phyloP scores from a whole-genome alignment of 2,329 filamentous ascomycete genomes.

The Sclerotinia nivalis region DNA sequence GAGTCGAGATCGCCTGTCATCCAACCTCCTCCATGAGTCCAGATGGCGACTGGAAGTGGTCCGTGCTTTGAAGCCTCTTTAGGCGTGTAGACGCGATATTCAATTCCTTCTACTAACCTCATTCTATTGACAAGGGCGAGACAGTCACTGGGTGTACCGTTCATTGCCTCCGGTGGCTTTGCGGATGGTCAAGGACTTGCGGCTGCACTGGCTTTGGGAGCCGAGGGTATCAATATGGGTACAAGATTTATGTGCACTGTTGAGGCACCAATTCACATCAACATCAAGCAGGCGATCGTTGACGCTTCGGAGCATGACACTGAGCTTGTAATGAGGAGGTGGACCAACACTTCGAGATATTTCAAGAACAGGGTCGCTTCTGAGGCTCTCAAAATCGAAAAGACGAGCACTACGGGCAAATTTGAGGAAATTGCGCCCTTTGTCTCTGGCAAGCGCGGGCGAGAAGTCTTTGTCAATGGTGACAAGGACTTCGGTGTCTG shows the following conservation, averaged over 20 bases:
- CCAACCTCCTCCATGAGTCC: too few relatives aligned
- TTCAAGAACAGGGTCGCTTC: conserved; percentile 88
- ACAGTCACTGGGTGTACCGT: conserved; percentile 81
- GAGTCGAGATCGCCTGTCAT: too few relatives aligned
- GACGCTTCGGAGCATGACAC: conserved; percentile 88
- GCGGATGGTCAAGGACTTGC: conserved; percentile 92
- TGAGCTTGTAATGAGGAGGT: conserved; percentile 80
- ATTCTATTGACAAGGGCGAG: conserved; percentile 83
- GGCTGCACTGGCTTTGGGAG: conserved; percentile 84
- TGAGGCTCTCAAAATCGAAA: conserved; percentile 80
- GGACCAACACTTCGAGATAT: conserved; percentile 88
- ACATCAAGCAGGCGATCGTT: conserved; percentile 93
- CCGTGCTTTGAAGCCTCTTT: too few relatives aligned
- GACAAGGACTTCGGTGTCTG: conserved; percentile 92
- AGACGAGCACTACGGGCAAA: conserved; percentile 77
- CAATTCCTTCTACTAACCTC: too few relatives aligned
- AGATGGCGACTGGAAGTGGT: too few relatives aligned
- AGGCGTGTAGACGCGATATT: too few relatives aligned
- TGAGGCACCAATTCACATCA: conserved; percentile 87
- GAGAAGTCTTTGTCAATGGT: conserved; percentile 88
- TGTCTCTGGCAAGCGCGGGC: conserved; percentile 87
- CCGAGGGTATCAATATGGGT: conserved; percentile 97
- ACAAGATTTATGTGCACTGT: conserved; percentile 96
- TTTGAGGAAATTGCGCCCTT: conserved; percentile 85
- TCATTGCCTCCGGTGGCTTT: conserved; percentile 95